Conservation (phyloP, 2,329 filamentous ascomycete genomes). For the Nothophaeocryptopus gaeumannii region DNA sequence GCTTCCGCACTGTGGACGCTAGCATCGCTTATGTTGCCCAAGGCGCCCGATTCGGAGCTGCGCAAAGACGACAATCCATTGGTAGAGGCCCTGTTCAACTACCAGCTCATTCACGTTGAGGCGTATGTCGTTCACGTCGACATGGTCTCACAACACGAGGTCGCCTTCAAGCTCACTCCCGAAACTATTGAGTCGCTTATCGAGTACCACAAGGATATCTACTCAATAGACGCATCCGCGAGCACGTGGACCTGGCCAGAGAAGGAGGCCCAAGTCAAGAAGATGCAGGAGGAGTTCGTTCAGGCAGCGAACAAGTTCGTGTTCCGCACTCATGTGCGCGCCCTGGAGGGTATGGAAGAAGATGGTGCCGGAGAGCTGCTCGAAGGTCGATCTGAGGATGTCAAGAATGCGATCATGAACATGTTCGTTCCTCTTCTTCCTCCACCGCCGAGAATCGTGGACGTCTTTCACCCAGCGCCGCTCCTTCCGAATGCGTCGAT, state of each 20-base stretch:
- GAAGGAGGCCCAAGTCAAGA: slow-evolving; percentile 94
- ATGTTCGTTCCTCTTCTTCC: slow-evolving; percentile 83
- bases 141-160: slow-evolving; percentile 96
- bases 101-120: slow-evolving; percentile 86
- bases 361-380: slow-evolving; percentile 92
- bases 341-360: slow-evolving; percentile 92
- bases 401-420: slow-evolving; percentile 79
- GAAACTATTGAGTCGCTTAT: slow-evolving; percentile 92
- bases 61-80: slow-evolving; percentile 77
- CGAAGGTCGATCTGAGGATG: slow-evolving; percentile 85
- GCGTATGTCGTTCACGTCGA: slow-evolving; percentile 99
- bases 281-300: slow-evolving; percentile 93
- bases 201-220: slow-evolving; percentile 94
- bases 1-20: slow-evolving; percentile 91
- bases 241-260: slow-evolving; percentile 93
- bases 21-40: slow-evolving; percentile 87
- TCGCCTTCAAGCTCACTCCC: slow-evolving; percentile 93
- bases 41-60: slow-evolving; percentile 80
- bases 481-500: slow-evolving; percentile 73
- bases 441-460: slow-evolving; percentile 82
- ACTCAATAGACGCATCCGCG: slow-evolving; percentile 84
- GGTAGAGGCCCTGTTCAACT: slow-evolving; percentile 85
- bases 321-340: slow-evolving; percentile 81
- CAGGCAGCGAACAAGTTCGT: slow-evolving; percentile 98
- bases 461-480: slow-evolving; percentile 81